Evolutionary conservation across 1,284 basidiomycete genomes (phyloP).

Genomic region (Papiliotrema terrestris): DNA sequence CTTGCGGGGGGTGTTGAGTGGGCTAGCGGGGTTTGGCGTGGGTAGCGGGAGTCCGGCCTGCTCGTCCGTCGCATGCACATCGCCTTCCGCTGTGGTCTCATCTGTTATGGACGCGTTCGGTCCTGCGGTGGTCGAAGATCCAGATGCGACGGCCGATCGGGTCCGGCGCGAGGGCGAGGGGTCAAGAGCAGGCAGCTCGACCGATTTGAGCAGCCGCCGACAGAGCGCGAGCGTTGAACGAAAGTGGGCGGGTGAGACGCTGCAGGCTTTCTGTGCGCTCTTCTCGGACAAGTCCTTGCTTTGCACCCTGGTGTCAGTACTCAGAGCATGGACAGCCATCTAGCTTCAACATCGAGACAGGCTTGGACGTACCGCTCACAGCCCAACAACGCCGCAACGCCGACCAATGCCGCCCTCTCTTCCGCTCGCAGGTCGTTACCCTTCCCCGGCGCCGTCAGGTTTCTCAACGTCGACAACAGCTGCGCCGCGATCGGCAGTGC

Average conservation of each 20-base stretch:
- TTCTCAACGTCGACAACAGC: conserved; percentile 38
- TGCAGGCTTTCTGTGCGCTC: conserved; percentile 38
- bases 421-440: conserved; percentile 38
- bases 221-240: conserved; percentile 25
- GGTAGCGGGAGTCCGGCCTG: no score
- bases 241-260: conserved; percentile 40
- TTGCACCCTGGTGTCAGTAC: conserved; percentile 24
- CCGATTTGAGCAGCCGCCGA: conserved; percentile 23
- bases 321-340: not conserved
- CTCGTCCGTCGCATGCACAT: no score
- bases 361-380: conserved; percentile 40
- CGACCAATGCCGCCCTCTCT: conserved; percentile 41
- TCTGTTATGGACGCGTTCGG: no score
- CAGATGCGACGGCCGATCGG: no score
- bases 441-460: conserved; percentile 36
- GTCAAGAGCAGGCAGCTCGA: not conserved
- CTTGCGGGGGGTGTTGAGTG: conserved; percentile 36
- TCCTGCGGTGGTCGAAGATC: no score
- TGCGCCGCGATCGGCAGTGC: conserved; percentile 36
- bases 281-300: conserved; percentile 31
- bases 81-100: no score
- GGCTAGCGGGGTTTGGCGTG: not conserved
- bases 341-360: not conserved
- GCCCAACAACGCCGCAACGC: conserved; percentile 41
- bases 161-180: not conserved